Evolutionary conservation across 805 yeast genomes (phyloP).

Genomic region (Ascoidea asiatica): DNA sequence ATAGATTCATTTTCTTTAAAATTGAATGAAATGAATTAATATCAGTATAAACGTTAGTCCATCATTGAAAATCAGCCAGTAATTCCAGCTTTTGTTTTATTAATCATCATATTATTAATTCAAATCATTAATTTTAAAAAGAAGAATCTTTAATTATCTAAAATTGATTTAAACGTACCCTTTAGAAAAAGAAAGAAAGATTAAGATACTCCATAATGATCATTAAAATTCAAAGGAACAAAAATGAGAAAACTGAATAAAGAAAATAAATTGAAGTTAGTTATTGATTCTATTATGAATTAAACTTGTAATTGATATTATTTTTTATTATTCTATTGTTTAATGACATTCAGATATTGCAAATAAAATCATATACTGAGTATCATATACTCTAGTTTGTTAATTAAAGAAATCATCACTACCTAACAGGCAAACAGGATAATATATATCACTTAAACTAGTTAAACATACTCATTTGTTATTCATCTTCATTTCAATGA

Average conservation of each 20-base stretch:
- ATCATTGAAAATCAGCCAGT: constrained; percentile 49
- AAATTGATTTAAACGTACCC: background rate
- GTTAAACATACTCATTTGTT: too few species aligned
- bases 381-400: background rate
- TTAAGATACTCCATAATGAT: too few species aligned
- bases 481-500: too few species aligned
- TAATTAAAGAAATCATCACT: background rate
- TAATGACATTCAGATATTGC: background rate
- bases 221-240: too few species aligned
- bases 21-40: background rate
- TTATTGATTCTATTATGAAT: too few species aligned
- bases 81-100: constrained; percentile 55
- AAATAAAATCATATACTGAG: background rate
- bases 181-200: too few species aligned
- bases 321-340: too few species aligned
- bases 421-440: background rate
- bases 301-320: background rate
- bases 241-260: background rate
- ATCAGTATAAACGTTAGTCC: constrained; percentile 18
- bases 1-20: too few species aligned
- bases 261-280: background rate
- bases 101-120: background rate
- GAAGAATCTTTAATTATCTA: too few species aligned
- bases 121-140: too few species aligned
- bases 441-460: background rate